These are phyloP conservation scores for Lanzia echinophila DNA, from an alignment of 2,329 filamentous ascomycete genomes.

Conservation along the genomic window DNA sequence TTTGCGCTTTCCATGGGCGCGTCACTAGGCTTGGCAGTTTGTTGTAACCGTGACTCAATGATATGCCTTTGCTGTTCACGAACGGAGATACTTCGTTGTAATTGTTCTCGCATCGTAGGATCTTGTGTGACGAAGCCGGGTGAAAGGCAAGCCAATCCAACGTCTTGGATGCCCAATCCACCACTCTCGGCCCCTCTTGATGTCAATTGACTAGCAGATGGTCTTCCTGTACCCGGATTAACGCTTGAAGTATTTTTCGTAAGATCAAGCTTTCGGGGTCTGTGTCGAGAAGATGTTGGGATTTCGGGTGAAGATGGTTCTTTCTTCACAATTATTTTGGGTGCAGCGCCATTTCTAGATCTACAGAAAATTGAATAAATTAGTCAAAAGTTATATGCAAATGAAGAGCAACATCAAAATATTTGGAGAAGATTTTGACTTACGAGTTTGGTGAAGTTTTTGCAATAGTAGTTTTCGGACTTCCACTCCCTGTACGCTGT, in stretches of 20 bases:
- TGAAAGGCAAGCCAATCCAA: slow-evolving; percentile 88
- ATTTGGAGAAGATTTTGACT: slow-evolving; percentile 30
- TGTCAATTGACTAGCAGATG: slow-evolving; percentile 62
- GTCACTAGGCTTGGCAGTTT: slow-evolving; percentile 75
- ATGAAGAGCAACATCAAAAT: not conserved
- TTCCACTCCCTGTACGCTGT: slow-evolving; percentile 47
- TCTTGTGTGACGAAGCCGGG: slow-evolving; percentile 95
- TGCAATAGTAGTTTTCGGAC: slow-evolving; percentile 41
- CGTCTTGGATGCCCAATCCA: slow-evolving; percentile 77
- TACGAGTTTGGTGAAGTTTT: slow-evolving; percentile 58
- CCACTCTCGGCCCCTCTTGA: slow-evolving; percentile 56
- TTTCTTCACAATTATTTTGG: slow-evolving; percentile 93
- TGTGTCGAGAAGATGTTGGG: slow-evolving; percentile 58
- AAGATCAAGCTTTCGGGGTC: slow-evolving; percentile 71
- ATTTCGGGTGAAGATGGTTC: slow-evolving; percentile 85
- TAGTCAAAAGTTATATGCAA: slow-evolving; percentile 5
- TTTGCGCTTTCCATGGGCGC: slow-evolving; percentile 50
- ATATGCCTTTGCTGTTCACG: slow-evolving; percentile 91
- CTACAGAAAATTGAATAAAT: slow-evolving; percentile 32
- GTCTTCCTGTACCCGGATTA: slow-evolving; percentile 55
- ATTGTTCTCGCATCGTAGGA: slow-evolving; percentile 90
- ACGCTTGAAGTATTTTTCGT: slow-evolving; percentile 53
- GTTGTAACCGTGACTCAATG: slow-evolving; percentile 85
- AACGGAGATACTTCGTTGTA: slow-evolving; percentile 89
- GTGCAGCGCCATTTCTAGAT: slow-evolving; percentile 47